Evolutionary conservation across 78 protist genomes (phyloP).

Genomic region (Emiliania huxleyi): DNA sequence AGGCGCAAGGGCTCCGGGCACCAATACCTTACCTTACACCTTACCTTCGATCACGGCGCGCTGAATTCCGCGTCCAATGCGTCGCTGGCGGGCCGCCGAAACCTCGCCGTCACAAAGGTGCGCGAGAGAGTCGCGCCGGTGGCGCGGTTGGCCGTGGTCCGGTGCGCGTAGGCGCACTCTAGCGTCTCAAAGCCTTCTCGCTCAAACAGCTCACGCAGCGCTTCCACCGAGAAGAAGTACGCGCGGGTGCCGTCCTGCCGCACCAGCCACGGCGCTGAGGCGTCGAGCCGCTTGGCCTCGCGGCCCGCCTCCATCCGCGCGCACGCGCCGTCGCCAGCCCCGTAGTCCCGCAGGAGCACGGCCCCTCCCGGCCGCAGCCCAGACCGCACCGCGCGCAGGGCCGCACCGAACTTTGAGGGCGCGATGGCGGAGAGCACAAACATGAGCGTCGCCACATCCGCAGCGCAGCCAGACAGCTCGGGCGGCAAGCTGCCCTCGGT

Average conservation of each 20-base stretch:
- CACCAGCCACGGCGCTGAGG: constrained; percentile 41
- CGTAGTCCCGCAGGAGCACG: constrained; percentile 77
- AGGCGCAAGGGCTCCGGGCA: too few species aligned
- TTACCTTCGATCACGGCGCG: too few species aligned
- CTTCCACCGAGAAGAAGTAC: constrained; percentile 46
- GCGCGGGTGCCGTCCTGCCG: constrained; percentile 78
- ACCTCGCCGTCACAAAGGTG: not conserved
- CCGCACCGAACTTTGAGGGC: constrained; percentile 42
- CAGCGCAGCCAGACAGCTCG: not conserved
- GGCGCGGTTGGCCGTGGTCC: not conserved
- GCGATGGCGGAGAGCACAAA: constrained; percentile 75
- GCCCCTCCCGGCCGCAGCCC: constrained; percentile 56
- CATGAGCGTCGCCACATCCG: constrained; percentile 62
- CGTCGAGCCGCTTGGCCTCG: not conserved
- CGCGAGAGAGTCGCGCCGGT: not conserved
- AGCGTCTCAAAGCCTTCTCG: not conserved
- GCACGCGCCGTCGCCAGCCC: constrained; percentile 68
- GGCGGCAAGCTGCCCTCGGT: not conserved
- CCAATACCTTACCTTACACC: too few species aligned
- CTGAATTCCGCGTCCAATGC: too few species aligned
- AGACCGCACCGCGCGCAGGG: not conserved
- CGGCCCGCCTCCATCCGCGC: not conserved
- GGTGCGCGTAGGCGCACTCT: not conserved
- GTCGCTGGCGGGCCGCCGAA: not conserved
- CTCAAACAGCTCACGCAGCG: not conserved